phyloP scores from a whole-genome alignment of 768 basidiomycete genomes.

The Gautieria morchelliformis region DNA sequence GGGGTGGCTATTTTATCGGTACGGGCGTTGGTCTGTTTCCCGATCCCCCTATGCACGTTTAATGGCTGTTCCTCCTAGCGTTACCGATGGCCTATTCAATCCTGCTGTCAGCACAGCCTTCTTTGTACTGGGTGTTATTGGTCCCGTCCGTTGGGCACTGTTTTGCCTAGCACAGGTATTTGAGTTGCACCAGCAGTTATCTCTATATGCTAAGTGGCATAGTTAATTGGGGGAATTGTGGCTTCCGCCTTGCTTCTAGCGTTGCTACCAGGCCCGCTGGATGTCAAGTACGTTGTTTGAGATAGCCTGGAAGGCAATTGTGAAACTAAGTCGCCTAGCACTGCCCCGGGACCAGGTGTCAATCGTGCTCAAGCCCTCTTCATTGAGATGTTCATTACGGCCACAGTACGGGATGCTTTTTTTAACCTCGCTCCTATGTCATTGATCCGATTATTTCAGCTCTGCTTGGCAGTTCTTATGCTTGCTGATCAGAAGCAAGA shows the following conservation, averaged over 20 bases:
- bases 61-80: constrained; percentile 14
- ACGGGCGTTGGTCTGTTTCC: not conserved
- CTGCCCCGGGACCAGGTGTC: constrained; percentile 33
- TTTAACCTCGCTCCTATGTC: not conserved
- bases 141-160: constrained; percentile 45
- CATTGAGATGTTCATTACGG: constrained; percentile 65
- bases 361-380: constrained; percentile 53
- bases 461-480: constrained; percentile 50
- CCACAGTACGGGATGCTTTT: constrained; percentile 30
- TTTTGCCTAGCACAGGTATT: constrained; percentile 46
- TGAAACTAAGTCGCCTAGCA: constrained; percentile 24
- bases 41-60: not conserved
- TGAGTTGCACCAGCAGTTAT: no score
- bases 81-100: constrained; percentile 59
- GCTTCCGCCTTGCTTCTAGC: no score
- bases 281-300: no score
- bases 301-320: no score
- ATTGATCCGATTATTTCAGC: not conserved
- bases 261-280: no score
- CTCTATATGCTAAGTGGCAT: no score
- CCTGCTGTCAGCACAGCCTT: constrained; percentile 53
- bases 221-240: no score
- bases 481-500: constrained; percentile 62
- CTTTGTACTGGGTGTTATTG: constrained; percentile 44
- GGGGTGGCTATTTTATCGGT: constrained; percentile 54